Percentiles rank a stretch among this genome's conserved stretches.
Conservation (phyloP, 257 asterid species). For the Nicotiana knightiana region DNA sequence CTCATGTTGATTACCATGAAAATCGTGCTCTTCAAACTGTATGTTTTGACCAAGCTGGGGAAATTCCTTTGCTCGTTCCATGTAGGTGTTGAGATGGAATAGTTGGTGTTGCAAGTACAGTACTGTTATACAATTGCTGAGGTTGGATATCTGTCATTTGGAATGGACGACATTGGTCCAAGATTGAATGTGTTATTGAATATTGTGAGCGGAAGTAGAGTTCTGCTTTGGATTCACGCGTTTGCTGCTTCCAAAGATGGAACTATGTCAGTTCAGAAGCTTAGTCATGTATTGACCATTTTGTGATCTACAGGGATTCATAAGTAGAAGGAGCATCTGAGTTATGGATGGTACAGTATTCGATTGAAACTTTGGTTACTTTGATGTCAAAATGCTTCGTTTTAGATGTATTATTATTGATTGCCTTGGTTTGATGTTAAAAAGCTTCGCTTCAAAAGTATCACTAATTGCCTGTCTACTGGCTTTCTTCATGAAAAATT, state of each 20-base stretch:
- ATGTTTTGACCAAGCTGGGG: background rate
- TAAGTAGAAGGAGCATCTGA: background rate
- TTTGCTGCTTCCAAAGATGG: slow-evolving; percentile 3
- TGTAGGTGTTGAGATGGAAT: background rate
- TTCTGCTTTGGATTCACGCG: background rate
- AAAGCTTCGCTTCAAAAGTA: background rate
- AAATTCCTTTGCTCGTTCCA: background rate
- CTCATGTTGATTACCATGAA: background rate
- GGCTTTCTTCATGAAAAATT: background rate
- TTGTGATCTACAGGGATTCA: background rate
- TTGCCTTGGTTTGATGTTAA: background rate
- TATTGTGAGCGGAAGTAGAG: background rate
- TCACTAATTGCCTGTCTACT: background rate
- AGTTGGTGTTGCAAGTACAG: background rate
- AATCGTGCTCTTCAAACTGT: background rate
- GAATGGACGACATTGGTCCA: background rate
- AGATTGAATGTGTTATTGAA: background rate
- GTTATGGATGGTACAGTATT: background rate
- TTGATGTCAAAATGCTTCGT: background rate
- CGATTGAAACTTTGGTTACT: background rate
- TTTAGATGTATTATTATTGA: background rate
- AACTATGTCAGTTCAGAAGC: background rate
- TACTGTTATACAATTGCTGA: background rate
- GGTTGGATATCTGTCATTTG: background rate
- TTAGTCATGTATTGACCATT: background rate